Evolutionary conservation across 352 stramenopile genomes (phyloP).

Genomic region (Pythium phragmitis): DNA sequence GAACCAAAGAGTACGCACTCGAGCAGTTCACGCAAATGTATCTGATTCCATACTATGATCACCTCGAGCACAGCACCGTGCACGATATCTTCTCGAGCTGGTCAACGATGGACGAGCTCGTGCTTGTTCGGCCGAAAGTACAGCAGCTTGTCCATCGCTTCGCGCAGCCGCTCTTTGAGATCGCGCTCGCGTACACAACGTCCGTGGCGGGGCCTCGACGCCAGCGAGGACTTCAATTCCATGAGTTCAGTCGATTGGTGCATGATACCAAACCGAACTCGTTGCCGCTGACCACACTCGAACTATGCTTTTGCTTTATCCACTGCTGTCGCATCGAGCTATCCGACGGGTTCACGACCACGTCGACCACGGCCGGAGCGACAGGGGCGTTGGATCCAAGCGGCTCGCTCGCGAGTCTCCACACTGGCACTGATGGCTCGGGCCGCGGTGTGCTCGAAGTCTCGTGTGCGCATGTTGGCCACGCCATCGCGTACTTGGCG

Average conservation of each 20-base stretch:
- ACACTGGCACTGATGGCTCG: constrained; percentile 1
- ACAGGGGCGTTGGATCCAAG: neutral
- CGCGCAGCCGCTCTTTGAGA: constrained; percentile 36
- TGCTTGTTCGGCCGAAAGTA: constrained; percentile 28
- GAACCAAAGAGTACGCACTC: constrained; percentile 37
- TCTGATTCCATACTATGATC: constrained; percentile 42
- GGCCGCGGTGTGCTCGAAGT: constrained; percentile 13
- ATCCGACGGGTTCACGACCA: neutral
- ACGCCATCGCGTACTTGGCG: constrained; percentile 20
- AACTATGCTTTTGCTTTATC: constrained; percentile 63
- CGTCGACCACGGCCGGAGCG: neutral
- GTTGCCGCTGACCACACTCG: constrained; percentile 35
- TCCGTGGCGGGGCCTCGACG: constrained; percentile 34
- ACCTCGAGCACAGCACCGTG: constrained; percentile 11
- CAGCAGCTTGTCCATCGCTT: constrained; percentile 41
- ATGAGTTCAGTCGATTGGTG: constrained; percentile 53
- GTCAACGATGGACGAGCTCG: constrained; percentile 41
- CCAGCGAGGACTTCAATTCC: constrained; percentile 41
- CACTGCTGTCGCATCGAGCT: constrained; percentile 42
- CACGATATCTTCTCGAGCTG: constrained; percentile 30
- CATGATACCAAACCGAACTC: constrained; percentile 47
- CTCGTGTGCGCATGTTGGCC: constrained; percentile 13
- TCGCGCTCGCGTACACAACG: constrained; percentile 47
- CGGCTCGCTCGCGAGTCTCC: constrained; percentile 13
- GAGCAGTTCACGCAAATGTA: constrained; percentile 35